These are phyloP conservation scores for Stagonosporopsis tanaceti DNA, from an alignment of 2,329 filamentous ascomycete species.

Conservation along the genomic window DNA sequence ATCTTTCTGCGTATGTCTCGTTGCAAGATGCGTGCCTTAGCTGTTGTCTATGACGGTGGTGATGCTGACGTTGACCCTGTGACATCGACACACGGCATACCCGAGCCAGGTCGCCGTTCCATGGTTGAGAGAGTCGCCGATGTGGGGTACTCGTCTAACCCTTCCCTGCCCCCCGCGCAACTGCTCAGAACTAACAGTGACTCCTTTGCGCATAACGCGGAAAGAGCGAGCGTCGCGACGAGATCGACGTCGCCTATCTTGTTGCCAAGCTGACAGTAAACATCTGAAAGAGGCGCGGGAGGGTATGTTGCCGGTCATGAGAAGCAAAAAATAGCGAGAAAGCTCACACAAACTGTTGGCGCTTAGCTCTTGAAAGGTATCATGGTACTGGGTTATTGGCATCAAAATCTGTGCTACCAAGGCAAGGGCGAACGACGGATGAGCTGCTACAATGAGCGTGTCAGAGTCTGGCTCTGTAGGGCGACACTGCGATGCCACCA, in stretches of 20 bases:
- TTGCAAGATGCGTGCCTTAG: neutral
- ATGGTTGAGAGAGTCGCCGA: constrained; percentile 26
- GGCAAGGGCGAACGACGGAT: constrained; percentile 3
- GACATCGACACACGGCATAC: constrained; percentile 26
- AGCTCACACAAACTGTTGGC: constrained; percentile 4
- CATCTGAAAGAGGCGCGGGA: constrained; percentile 17
- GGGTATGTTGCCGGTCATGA: constrained; percentile 9
- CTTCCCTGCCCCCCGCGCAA: constrained; percentile 18
- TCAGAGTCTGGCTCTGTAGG: constrained; percentile 5
- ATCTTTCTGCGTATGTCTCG: neutral
- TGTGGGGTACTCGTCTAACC: constrained; percentile 32
- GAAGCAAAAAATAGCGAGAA: constrained; percentile 14
- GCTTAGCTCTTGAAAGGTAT: constrained; percentile 13
- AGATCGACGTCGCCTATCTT: constrained; percentile 5
- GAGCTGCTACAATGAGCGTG: constrained; percentile 17
- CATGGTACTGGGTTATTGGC: constrained; percentile 22
- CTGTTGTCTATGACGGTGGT: constrained; percentile 5
- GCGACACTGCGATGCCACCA: neutral
- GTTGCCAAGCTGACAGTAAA: constrained; percentile 2
- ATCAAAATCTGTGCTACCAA: constrained; percentile 1
- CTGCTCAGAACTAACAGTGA: constrained; percentile 6
- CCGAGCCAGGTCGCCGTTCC: constrained; percentile 29
- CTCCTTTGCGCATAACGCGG: constrained; percentile 12
- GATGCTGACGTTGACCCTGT: constrained; percentile 8
- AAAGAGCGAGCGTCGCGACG: constrained; percentile 3